Evolutionary conservation across 2,329 filamentous ascomycete genomes (phyloP), one percentile per base, ranked within the genome.

Genomic region (Cercospora berteroae): DNA sequence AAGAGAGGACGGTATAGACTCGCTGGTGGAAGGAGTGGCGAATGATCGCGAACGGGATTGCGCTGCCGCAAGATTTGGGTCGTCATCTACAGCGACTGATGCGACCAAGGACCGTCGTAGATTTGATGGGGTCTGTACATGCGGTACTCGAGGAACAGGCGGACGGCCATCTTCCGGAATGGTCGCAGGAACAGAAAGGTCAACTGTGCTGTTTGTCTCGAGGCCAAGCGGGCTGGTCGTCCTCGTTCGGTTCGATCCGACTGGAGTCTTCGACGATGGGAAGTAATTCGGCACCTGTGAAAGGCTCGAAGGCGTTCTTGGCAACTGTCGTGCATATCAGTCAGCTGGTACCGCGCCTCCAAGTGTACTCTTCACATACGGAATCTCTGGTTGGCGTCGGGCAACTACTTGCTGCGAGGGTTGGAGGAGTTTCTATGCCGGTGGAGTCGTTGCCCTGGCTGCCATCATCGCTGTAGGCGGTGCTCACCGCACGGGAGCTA

Each of bases 131-230:
- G 23, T 25, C 25, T 52, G 56, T 5, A 64, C 63, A 16, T 33
- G 56, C 9, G 63, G 42, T 25, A 20, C 44, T 29, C 57, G 63
- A 25, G 55, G 56, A 13, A 60, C 20, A 12, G 36, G 25, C 2
- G 57, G 44, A n/a, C 63, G 56, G n/a, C 60, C 62, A 50, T 69
- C 64, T 65, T 69, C 67, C 23, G 67, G 56, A 36, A 69, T 69
- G 1, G 64, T 44, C 18, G 67, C 64, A 33, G 67, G 67, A 7
- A 69, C 65, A 0, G 63, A 62, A 4, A 69, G 50, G 25, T 67
- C 67, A 25, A 61, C 44, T 18, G 63, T 33, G 33, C 57, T 66
- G 57, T 44, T 64, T 42, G 62, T 55, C 3, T 57, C 68, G 18
- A 60, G 29, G 9, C 42, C 66, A n/a, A 68, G 33, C 16, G 66